These are phyloP conservation scores for Orychophragmus violaceus DNA, from an alignment of 345 rosid species.

Conservation along the genomic window DNA sequence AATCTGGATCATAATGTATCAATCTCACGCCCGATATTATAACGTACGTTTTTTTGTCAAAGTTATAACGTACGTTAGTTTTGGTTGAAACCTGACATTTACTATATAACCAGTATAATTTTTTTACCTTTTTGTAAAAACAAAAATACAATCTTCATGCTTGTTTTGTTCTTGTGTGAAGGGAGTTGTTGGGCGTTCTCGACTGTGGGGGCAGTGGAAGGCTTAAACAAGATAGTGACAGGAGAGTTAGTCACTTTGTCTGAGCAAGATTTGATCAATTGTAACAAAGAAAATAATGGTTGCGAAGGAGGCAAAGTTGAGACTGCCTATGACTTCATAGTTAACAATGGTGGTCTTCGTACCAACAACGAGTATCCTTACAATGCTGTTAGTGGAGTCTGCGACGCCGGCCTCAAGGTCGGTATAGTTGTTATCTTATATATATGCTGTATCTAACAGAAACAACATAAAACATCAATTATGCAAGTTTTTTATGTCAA, in stretches of 20 bases:
- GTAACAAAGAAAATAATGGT: too few species aligned
- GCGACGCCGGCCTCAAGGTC: constrained; percentile 18
- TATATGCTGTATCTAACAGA: background rate
- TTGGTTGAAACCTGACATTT: background rate
- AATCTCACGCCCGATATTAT: too few species aligned
- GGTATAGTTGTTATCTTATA: constrained; percentile 18
- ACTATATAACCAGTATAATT: background rate
- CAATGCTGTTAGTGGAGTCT: constrained; percentile 14
- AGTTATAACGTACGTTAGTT: too few species aligned
- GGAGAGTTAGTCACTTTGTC: too few species aligned
- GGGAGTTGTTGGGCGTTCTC: constrained; percentile 96
- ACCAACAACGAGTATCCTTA: constrained; percentile 53
- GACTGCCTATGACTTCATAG: constrained; percentile 44
- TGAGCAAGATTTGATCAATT: too few species aligned
- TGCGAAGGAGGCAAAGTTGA: too few species aligned
- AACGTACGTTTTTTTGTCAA: too few species aligned
- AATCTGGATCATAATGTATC: too few species aligned
- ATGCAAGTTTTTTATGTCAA: background rate
- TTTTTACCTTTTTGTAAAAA: too few species aligned
- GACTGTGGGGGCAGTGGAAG: constrained; percentile 72
- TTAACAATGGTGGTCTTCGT: constrained; percentile 41
- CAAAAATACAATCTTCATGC: background rate
- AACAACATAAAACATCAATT: too few species aligned
- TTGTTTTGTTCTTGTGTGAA: constrained; percentile 16
- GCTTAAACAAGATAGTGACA: too few species aligned